phyloP scores from a whole-genome alignment of 768 basidiomycete species.

The Boletellus emodensis region DNA sequence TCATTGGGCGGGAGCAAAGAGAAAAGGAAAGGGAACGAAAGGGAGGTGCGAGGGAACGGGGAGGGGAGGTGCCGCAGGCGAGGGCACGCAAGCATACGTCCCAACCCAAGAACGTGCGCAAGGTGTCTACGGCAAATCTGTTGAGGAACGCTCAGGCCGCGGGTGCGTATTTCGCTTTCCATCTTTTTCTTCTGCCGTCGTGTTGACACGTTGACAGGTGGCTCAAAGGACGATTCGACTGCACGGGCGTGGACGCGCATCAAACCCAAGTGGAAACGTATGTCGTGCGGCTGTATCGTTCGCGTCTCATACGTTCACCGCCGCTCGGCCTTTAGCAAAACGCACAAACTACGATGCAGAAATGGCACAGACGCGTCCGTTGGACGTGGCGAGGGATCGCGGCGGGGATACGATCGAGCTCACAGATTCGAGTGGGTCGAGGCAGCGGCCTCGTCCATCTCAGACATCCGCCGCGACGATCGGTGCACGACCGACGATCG shows the following conservation, averaged over 20 bases:
- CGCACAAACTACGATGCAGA: constrained; percentile 7
- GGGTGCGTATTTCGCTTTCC: constrained; percentile 12
- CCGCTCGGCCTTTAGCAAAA: constrained; percentile 7
- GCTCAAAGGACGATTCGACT: background rate
- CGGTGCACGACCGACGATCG: background rate
- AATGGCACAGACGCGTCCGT: constrained; percentile 8
- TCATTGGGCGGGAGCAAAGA: constrained; percentile 3
- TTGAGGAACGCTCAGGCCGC: constrained; percentile 16
- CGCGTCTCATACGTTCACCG: background rate
- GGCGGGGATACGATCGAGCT: constrained; percentile 15
- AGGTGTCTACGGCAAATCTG: constrained; percentile 11
- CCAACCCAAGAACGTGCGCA: constrained; percentile 3
- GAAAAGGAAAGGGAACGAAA: background rate
- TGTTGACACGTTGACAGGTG: background rate
- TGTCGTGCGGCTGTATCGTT: background rate
- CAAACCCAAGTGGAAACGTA: constrained; percentile 14
- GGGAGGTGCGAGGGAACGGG: background rate
- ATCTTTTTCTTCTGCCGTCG: background rate
- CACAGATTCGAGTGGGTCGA: constrained; percentile 21
- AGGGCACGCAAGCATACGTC: constrained; percentile 16
- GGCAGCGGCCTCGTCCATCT: background rate
- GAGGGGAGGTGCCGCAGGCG: background rate
- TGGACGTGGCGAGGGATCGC: constrained; percentile 10
- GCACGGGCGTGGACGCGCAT: constrained; percentile 12
- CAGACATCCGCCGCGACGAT: background rate